Evolutionary conservation across 2,329 filamentous ascomycete genomes (phyloP), one percentile per base, ranked within the genome.

Genomic region (Pseudogymnoascus sp.): DNA sequence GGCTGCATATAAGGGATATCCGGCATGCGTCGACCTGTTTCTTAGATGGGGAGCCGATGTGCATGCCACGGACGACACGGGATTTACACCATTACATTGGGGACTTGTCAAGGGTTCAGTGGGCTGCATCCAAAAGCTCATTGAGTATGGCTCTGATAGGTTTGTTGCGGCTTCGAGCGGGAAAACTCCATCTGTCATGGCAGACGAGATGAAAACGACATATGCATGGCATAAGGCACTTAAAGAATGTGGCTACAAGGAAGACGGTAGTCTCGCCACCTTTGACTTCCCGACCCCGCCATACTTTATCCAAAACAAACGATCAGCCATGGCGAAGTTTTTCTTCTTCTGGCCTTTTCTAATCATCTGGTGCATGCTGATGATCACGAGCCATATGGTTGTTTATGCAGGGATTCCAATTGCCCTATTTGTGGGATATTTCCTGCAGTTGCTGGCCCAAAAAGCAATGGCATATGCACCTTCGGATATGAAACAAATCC

Each of bases 1-100:
- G 94, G 91, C 94, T 16, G 93, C 93, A 14, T 99, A 99, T 78
- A 99, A 99, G 75, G 94, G 95, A 35, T 97, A 88, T 72, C 90
- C 93, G 0, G 86, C 88, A 54, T 96, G 91, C 68, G 93, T 97
- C 57, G 94, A 97, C 71, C 74, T 97, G 43, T 93, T 96, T 66
- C 77, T 99, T 62, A 86, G 91, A 67, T 99, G 94, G 91, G 95
- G 94, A 60, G 94, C 94, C 37, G 94, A 91, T 71, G 91, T 97
- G 7, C 91, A 96, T 74, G 88, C 90, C 34, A 85, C 82, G 30
- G 94, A 99, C 69, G 91, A 97, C 71, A 89, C 92, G 67, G 93
- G 93, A 28, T 94, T 97, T 73, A 96, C 93, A 0, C 91, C 94
- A 3, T 77, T 99, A 66, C 94, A 99, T 72, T 99, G 94, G 94